These are phyloP conservation scores for Tilletia indica DNA, from an alignment of 1,284 basidiomycete genomes.

Conservation along the genomic window DNA sequence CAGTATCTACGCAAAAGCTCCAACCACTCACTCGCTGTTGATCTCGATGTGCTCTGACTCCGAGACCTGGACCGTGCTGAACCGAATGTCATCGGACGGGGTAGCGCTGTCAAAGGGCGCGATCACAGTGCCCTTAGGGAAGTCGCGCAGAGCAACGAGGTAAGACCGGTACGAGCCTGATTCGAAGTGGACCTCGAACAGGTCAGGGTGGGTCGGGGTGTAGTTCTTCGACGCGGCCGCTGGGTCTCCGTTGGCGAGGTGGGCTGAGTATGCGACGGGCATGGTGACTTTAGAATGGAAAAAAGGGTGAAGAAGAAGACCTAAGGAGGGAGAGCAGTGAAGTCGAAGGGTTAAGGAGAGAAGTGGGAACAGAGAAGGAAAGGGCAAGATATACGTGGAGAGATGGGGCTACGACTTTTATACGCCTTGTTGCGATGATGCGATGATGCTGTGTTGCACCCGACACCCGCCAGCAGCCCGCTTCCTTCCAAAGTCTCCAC, in stretches of 20 bases:
- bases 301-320: background rate
- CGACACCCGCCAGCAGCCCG: too few species aligned
- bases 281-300: background rate
- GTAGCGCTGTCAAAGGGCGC: slow-evolving; percentile 36
- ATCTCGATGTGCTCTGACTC: slow-evolving; percentile 41
- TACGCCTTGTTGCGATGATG: too few species aligned
- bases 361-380: background rate
- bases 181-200: slow-evolving; percentile 45
- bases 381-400: background rate
- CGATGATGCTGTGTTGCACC: too few species aligned
- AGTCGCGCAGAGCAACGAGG: slow-evolving; percentile 34
- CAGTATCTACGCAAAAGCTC: background rate
- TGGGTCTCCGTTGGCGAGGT: slow-evolving; percentile 42
- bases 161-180: slow-evolving; percentile 48
- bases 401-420: too few species aligned
- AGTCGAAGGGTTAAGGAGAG: background rate
- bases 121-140: slow-evolving; percentile 32
- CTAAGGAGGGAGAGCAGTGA: background rate
- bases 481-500: too few species aligned
- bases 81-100: slow-evolving; percentile 28
- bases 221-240: slow-evolving; percentile 30
- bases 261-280: slow-evolving; percentile 35
- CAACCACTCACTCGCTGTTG: slow-evolving; percentile 40
- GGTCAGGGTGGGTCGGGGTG: slow-evolving; percentile 41
- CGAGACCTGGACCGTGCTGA: slow-evolving; percentile 49